Conservation (phyloP, 768 basidiomycete genomes). For the Leccinum aurantiacum region DNA sequence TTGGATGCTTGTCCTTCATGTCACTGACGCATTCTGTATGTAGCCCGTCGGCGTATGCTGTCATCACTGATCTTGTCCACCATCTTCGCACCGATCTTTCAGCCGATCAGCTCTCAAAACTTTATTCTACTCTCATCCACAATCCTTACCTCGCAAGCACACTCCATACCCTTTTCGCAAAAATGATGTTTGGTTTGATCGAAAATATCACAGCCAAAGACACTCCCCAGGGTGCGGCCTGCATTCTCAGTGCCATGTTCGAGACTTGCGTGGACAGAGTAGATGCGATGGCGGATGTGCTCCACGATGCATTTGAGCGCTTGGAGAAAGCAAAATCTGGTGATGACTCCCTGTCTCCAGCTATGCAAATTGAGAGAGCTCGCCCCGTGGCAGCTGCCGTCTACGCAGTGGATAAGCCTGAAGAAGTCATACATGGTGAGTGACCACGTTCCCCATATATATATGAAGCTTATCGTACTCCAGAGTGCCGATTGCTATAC, state of each 20-base stretch:
- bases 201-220: conserved; percentile 82
- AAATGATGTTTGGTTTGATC: conserved; percentile 87
- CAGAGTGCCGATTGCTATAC: conserved; percentile 85
- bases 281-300: conserved; percentile 69
- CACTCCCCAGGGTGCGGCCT: conserved; percentile 62
- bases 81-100: conserved; percentile 84
- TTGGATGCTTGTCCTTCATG: not conserved
- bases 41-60: conserved; percentile 80
- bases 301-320: conserved; percentile 47
- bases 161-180: conserved; percentile 88
- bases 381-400: conserved; percentile 79
- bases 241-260: conserved; percentile 72
- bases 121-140: conserved; percentile 87
- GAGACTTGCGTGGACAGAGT: conserved; percentile 84
- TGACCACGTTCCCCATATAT: conserved; percentile 1
- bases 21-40: conserved; percentile 29
- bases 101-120: conserved; percentile 73
- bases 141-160: conserved; percentile 78
- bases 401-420: conserved; percentile 78
- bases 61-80: conserved; percentile 91
- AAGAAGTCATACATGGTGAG: conserved; percentile 78
- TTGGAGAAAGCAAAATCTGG: conserved; percentile 45
- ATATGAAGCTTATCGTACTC: conserved; percentile 5
- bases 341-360: conserved; percentile 46
- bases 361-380: conserved; percentile 75